phyloP scores from a whole-genome alignment of 2,329 filamentous ascomycete genomes.

The Ophiostoma pallidulum region DNA sequence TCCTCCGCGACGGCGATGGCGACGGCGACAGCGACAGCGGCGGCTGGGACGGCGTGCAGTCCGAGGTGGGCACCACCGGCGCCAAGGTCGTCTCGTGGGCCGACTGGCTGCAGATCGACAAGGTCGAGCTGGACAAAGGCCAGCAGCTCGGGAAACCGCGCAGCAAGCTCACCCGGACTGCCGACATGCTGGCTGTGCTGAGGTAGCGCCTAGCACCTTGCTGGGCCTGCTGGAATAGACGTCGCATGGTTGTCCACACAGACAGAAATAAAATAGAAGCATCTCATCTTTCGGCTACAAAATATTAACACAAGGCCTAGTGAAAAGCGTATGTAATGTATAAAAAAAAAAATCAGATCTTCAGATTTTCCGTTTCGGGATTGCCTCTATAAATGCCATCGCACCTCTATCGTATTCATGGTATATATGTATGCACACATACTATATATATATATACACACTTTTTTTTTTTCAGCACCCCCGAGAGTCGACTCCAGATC shows the following conservation, averaged over 20 bases:
- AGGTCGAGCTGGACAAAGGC: conserved; percentile 62
- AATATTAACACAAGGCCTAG: no score
- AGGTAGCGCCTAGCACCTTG: no score
- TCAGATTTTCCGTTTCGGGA: no score
- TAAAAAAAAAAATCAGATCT: no score
- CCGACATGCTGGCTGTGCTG: conserved; percentile 48
- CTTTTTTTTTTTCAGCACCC: not conserved
- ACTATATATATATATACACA: not conserved
- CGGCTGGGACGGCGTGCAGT: conserved; percentile 71
- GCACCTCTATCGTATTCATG: no score
- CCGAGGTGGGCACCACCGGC: conserved; percentile 40
- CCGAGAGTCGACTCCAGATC: not conserved
- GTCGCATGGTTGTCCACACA: no score
- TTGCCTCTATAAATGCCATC: no score
- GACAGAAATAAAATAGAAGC: no score
- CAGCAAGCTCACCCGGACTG: conserved; percentile 54
- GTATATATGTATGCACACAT: no score
- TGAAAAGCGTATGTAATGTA: no score
- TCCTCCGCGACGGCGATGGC: conserved; percentile 25
- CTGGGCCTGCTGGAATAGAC: no score
- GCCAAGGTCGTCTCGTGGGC: conserved; percentile 65
- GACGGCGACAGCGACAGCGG: conserved; percentile 10
- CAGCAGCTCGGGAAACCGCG: conserved; percentile 61
- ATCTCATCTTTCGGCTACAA: no score
- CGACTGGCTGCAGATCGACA: conserved; percentile 78